Evolutionary conservation across 768 basidiomycete species (phyloP).

Genomic region (Hydnum rufescens): DNA sequence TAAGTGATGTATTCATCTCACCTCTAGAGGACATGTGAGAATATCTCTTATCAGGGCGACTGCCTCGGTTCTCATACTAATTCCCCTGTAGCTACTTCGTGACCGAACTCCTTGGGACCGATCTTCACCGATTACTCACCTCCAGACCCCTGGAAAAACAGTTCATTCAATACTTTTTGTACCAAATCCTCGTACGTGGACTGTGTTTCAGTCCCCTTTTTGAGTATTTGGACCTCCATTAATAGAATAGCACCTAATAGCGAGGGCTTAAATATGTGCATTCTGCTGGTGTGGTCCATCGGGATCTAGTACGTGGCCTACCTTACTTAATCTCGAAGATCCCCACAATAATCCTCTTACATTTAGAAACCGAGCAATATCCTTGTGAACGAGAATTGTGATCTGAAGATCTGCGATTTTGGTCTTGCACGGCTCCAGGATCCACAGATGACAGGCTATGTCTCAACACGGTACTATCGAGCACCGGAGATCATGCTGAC

Average conservation of each 20-base stretch:
- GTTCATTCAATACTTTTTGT: slow-evolving; percentile 98
- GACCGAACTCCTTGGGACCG: slow-evolving; percentile 93
- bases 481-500: slow-evolving; percentile 99
- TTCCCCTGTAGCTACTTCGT: slow-evolving; percentile 69
- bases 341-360: neutral
- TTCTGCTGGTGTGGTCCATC: slow-evolving; percentile 95
- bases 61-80: neutral
- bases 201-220: neutral
- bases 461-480: slow-evolving; percentile 95
- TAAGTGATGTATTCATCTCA: slow-evolving; percentile 98
- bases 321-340: neutral
- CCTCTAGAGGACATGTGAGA: slow-evolving; percentile 93
- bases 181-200: slow-evolving; percentile 76
- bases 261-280: slow-evolving; percentile 98
- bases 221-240: neutral
- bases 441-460: slow-evolving; percentile 99
- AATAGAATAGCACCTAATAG: slow-evolving; percentile 21
- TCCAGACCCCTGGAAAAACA: slow-evolving; percentile 97
- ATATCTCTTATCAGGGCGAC: slow-evolving; percentile 1
- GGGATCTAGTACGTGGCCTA: slow-evolving; percentile 77
- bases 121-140: slow-evolving; percentile 90
- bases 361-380: slow-evolving; percentile 94
- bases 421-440: slow-evolving; percentile 97
- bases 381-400: slow-evolving; percentile 98
- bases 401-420: slow-evolving; percentile 99